Evolutionary conservation across 2,329 filamentous ascomycete species (phyloP).

Genomic region (Fusarium compactum): DNA sequence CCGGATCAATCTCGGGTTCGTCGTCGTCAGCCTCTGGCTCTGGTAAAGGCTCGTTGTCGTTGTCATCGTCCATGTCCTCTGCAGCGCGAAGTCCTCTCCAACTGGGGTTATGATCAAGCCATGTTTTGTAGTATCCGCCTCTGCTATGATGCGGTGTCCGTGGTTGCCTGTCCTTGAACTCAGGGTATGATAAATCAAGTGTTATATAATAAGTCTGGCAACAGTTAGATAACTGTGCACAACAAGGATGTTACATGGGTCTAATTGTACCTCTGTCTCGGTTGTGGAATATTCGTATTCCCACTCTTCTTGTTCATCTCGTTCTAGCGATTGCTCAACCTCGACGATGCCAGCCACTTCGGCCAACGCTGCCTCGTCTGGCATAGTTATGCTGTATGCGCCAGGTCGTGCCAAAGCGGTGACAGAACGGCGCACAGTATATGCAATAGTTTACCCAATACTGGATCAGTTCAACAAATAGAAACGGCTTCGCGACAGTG

Average conservation of each 20-base stretch:
- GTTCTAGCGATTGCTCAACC: conserved; percentile 47
- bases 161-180: conserved; percentile 63
- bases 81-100: conserved; percentile 24
- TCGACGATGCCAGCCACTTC: conserved; percentile 46
- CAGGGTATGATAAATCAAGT: conserved; percentile 71
- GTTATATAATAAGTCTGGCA: conserved; percentile 72
- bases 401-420: background rate
- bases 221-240: conserved; percentile 19
- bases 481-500: background rate
- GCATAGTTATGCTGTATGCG: conserved; percentile 22
- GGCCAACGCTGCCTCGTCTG: conserved; percentile 34
- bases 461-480: background rate
- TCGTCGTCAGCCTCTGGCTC: conserved; percentile 54
- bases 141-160: conserved; percentile 54
- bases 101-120: conserved; percentile 51
- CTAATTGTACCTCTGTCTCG: conserved; percentile 66
- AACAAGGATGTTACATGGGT: background rate
- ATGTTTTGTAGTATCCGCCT: conserved; percentile 62
- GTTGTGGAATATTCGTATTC: conserved; percentile 75
- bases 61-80: conserved; percentile 47
- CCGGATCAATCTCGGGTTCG: conserved; percentile 43
- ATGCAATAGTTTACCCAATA: background rate
- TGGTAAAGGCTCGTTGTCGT: conserved; percentile 49
- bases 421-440: background rate
- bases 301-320: conserved; percentile 69